Conservation (phyloP, 768 basidiomycete genomes). For the Sporobolomyces pararoseus region DNA sequence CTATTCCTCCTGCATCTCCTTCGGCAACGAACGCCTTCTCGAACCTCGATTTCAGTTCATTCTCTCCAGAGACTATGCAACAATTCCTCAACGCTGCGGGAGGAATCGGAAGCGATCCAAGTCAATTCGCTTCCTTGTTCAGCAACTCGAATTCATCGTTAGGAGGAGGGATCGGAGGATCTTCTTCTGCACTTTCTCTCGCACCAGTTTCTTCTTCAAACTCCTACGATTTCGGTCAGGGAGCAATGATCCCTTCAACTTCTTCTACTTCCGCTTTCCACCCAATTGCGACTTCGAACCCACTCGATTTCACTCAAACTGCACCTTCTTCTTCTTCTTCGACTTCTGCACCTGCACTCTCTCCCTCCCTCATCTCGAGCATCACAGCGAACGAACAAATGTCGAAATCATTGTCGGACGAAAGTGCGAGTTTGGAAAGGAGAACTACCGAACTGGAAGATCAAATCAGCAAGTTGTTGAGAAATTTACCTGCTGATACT, state of each 20-base stretch:
- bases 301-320: background rate
- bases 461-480: constrained; percentile 32
- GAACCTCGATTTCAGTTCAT: constrained; percentile 16
- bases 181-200: background rate
- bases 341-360: constrained; percentile 5
- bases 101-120: constrained; percentile 10
- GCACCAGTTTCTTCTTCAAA: background rate
- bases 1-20: constrained; percentile 26
- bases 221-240: background rate
- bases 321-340: constrained; percentile 1
- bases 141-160: background rate
- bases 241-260: constrained; percentile 1
- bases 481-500: constrained; percentile 30
- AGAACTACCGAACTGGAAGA: constrained; percentile 39
- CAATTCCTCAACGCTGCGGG: constrained; percentile 23
- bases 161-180: too few relatives aligned
- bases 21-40: background rate
- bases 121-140: constrained; percentile 18
- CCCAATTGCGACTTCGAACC: constrained; percentile 11
- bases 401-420: constrained; percentile 6
- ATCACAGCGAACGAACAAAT: constrained; percentile 14
- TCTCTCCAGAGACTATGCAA: constrained; percentile 29
- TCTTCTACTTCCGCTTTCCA: background rate
- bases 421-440: constrained; percentile 29
- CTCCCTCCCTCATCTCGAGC: constrained; percentile 15